Conservation (phyloP, 495 filamentous ascomycete genomes). For the Neurospora sublineolata region DNA sequence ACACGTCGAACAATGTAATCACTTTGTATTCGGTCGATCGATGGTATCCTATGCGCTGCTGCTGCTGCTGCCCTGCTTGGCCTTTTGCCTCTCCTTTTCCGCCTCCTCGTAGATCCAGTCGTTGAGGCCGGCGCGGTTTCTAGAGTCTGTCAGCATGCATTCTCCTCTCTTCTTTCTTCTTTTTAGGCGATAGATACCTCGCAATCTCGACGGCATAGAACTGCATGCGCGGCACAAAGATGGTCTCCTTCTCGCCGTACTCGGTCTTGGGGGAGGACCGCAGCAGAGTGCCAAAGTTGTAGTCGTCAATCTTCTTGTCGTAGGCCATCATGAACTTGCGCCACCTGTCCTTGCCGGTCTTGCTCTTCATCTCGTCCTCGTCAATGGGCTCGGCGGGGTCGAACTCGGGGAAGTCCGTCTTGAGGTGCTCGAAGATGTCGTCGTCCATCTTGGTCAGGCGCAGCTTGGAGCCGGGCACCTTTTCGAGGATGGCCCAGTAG, state of each 20-base stretch:
- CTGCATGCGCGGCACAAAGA: constrained; percentile 93
- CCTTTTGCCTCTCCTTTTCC: constrained; percentile 18
- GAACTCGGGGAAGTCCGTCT: constrained; percentile 81
- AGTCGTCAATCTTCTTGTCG: constrained; percentile 87
- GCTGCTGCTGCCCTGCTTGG: constrained; percentile 1
- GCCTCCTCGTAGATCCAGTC: constrained; percentile 89
- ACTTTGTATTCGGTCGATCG: not conserved
- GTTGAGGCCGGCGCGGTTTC: constrained; percentile 75
- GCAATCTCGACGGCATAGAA: constrained; percentile 97
- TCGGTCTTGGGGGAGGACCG: constrained; percentile 66
- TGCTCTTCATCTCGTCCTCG: constrained; percentile 97
- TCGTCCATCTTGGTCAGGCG: constrained; percentile 89
- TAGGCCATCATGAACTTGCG: constrained; percentile 88
- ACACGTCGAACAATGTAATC: not conserved
- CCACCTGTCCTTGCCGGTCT: constrained; percentile 90
- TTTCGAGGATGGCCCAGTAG: constrained; percentile 93
- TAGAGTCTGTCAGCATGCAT: too few species aligned
- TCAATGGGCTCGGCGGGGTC: constrained; percentile 67
- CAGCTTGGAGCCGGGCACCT: constrained; percentile 69
- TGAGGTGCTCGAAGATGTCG: constrained; percentile 84
- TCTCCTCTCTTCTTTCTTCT: too few species aligned
- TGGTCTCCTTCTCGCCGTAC: constrained; percentile 80
- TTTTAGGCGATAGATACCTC: constrained; percentile 47
- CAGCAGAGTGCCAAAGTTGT: constrained; percentile 93
- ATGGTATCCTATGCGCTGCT: constrained; percentile 4